Conservation (phyloP, 106 monocot genomes). For the Chionographis japonica region DNA sequence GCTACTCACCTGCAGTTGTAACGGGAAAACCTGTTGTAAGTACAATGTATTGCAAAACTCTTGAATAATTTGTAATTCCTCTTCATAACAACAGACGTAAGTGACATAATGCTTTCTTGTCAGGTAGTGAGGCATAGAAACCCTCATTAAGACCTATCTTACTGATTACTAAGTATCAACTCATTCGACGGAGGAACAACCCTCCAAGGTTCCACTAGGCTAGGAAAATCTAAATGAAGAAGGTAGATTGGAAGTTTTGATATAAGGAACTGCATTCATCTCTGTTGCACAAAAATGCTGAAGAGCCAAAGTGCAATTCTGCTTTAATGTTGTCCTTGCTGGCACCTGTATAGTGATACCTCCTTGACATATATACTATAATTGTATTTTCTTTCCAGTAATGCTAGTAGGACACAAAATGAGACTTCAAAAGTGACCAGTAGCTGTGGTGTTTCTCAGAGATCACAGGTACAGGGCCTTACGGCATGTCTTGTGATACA, state of each 20-base stretch:
- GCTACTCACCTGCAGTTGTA: constrained; percentile 88
- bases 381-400: too few relatives aligned
- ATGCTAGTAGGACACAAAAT: too few relatives aligned
- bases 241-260: too few relatives aligned
- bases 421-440: neutral
- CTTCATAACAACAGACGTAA: neutral
- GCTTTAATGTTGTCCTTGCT: neutral
- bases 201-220: too few relatives aligned
- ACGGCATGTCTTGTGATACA: too few relatives aligned
- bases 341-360: neutral
- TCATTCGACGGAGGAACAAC: too few relatives aligned
- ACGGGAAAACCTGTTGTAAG: constrained; percentile 97
- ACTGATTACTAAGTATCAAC: too few relatives aligned
- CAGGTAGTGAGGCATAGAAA: too few relatives aligned
- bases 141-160: too few relatives aligned
- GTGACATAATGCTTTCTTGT: neutral
- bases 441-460: neutral
- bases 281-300: neutral
- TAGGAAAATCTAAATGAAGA: too few relatives aligned
- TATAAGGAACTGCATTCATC: neutral
- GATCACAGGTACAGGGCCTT: neutral
- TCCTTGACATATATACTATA: too few relatives aligned
- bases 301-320: neutral
- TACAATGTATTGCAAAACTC: neutral
- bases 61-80: neutral